Percentiles rank a stretch among this genome's conserved stretches.
Evolutionary conservation across 345 rosid genomes (phyloP).

Genomic region (Hirschfeldia incana): DNA sequence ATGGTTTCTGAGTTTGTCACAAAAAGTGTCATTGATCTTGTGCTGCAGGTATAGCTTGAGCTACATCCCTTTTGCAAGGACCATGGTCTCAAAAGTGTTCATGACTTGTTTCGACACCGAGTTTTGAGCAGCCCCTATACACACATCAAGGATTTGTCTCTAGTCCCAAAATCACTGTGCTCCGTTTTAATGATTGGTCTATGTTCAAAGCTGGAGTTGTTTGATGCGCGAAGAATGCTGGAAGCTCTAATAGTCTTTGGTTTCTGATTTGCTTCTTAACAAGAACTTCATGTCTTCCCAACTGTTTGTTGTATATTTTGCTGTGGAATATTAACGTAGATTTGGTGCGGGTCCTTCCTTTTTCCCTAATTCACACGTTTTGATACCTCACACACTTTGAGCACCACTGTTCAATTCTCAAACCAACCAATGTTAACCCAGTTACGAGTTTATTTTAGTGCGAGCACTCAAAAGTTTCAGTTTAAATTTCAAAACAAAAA

Average conservation of each 20-base stretch:
- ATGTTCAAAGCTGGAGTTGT: neutral
- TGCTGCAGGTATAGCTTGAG: conserved; percentile 90
- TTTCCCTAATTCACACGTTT: too few relatives aligned
- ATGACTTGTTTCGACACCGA: conserved; percentile 84
- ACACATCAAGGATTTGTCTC: neutral
- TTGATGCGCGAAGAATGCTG: neutral
- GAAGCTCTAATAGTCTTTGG: neutral
- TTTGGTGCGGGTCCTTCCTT: neutral
- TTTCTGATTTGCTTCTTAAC: neutral
- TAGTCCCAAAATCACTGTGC: neutral
- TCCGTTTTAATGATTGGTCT: neutral
- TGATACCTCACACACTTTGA: too few relatives aligned
- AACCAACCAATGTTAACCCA: neutral
- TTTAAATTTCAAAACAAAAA: too few relatives aligned
- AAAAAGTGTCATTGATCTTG: neutral
- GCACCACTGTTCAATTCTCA: neutral
- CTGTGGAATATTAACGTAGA: conserved; percentile 11
- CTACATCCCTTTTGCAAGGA: conserved; percentile 92
- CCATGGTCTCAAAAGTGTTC: conserved; percentile 86
- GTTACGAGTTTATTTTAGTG: neutral
- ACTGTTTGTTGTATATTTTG: conserved; percentile 22
- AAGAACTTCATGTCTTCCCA: conserved; percentile 3
- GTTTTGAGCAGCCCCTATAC: conserved; percentile 47
- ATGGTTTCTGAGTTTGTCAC: neutral
- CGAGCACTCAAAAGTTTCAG: neutral